Evolutionary conservation across 2,329 filamentous ascomycete genomes (phyloP), one percentile per base, ranked within the genome.

Genomic region (Colletotrichum sp.): DNA sequence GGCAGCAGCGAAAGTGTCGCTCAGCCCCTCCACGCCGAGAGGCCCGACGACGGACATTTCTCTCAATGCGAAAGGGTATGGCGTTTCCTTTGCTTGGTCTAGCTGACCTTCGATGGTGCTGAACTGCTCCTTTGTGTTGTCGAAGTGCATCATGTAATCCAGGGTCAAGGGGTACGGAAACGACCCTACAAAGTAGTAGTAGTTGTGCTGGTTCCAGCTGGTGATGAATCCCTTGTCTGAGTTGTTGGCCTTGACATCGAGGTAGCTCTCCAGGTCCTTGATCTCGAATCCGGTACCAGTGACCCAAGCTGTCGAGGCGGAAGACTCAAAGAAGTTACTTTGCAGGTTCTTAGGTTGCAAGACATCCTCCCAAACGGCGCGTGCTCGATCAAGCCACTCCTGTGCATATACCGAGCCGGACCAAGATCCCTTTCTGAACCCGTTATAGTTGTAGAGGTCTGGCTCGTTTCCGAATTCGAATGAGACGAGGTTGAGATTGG

Each of bases 161-260:
- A 75, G 34, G 5, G 73, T 75, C 56, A 75, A n/a, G 1, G 73
- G 73, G 48, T 73, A 75, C 10, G 73, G 58, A 36, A 75, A 67
- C 13, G 73, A 73, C 4, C 62, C 70, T 34, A 75, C 64, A 25
- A 75, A 75, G 39, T 73, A 75, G 34, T 68, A 75, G 64, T 75
- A 75, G 73, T 75, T 75, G 15, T 75, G 73, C 48, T 75, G 73
- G 34, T 75, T 75, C 73, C 73, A 75, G 13, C 64, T 68, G 18
- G 69, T 39, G 10, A 75, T 12, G 64, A 73, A 75, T n/a, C 73
- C 73, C 15, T 34, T 66, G 39, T 73, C 73, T 4, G 73, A 75
- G 28, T 67, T 52, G 34, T 65, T 73, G 43, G 73, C 64, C 70
- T 60, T 58, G 9, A 64, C 43, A 27, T 73, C 73, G 28, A 75